A percentile compares a stretch with the other conserved stretches of the same genome.
Conservation (phyloP, 768 basidiomycete species). For the Guyanaporus albipodus region DNA sequence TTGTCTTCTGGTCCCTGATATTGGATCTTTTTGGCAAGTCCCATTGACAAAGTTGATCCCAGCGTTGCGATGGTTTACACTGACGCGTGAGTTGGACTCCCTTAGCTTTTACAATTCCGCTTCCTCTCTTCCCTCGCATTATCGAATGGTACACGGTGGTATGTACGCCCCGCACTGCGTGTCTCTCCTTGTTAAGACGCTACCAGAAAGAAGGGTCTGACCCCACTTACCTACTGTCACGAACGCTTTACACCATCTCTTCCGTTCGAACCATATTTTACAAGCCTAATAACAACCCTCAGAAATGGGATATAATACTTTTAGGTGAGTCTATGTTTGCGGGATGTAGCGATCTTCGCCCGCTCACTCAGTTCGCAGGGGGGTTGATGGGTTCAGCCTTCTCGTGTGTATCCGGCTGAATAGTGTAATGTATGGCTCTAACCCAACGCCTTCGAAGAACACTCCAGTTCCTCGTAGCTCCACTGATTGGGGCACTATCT, state of each 20-base stretch:
- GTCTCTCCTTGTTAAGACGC: background rate
- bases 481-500: constrained; percentile 76
- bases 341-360: background rate
- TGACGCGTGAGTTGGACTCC: constrained; percentile 31
- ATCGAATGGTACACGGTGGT: constrained; percentile 89
- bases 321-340: constrained; percentile 51
- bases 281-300: constrained; percentile 53
- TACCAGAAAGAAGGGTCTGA: constrained; percentile 67
- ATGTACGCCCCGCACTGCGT: constrained; percentile 16
- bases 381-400: constrained; percentile 93
- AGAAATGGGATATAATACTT: constrained; percentile 91
- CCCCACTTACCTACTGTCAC: constrained; percentile 66
- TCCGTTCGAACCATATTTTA: constrained; percentile 63
- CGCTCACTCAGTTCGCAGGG: constrained; percentile 37
- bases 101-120: constrained; percentile 91
- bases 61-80: too few relatives aligned
- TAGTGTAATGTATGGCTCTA: constrained; percentile 32
- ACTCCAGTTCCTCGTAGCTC: constrained; percentile 81
- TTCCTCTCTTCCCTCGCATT: constrained; percentile 97
- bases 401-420: constrained; percentile 60
- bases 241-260: constrained; percentile 65
- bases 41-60: background rate
- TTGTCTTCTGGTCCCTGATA: constrained; percentile 88
- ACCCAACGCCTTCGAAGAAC: constrained; percentile 46
- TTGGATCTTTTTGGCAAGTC: constrained; percentile 76